phyloP scores from a whole-genome alignment of 129 eudicot genomes.

The Arctium lappa region DNA sequence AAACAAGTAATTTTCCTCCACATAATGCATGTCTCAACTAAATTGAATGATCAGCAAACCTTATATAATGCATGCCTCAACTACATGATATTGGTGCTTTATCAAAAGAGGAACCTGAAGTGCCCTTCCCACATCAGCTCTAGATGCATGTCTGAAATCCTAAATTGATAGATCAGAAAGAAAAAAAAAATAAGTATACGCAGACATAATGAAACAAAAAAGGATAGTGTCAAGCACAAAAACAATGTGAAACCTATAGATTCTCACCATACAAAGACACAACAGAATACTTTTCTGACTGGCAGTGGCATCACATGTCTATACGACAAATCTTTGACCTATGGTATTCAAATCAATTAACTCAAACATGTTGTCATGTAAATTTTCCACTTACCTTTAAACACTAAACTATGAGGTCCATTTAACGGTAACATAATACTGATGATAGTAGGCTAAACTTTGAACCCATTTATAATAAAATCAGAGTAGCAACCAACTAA shows the following conservation, averaged over 20 bases:
- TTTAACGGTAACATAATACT: background rate
- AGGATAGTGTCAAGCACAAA: background rate
- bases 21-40: constrained; percentile 26
- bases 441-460: background rate
- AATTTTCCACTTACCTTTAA: background rate
- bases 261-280: background rate
- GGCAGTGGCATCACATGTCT: background rate
- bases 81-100: constrained; percentile 11
- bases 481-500: background rate
- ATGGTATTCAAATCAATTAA: background rate
- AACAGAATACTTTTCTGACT: background rate
- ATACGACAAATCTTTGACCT: background rate
- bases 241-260: background rate
- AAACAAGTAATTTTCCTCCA: constrained; percentile 9
- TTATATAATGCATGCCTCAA: background rate
- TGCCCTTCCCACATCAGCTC: constrained; percentile 22
- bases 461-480: background rate
- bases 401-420: background rate
- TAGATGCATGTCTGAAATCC: constrained; percentile 4
- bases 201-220: background rate
- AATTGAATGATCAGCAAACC: constrained; percentile 14
- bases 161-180: constrained; percentile 1
- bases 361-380: background rate
- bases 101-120: constrained; percentile 14
- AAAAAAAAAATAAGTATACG: background rate